Base-by-base conservation (phyloP, 2,329 filamentous ascomycete genomes). In the Fusarium praegraminearum region DNA sequence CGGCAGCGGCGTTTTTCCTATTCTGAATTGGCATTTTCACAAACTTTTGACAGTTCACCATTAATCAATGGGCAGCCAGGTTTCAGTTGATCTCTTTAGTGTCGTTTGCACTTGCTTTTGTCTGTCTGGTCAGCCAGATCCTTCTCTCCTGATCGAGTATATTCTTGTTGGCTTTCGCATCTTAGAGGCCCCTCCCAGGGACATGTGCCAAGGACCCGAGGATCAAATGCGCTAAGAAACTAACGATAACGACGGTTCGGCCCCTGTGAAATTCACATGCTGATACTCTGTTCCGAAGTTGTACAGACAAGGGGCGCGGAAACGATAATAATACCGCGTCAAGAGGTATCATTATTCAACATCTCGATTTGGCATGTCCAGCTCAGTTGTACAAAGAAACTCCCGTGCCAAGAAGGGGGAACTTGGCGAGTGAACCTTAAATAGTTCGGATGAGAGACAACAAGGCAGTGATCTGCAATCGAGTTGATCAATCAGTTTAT, bases 401-500 rank as follows among this genome's bases (percentile, higher is more conserved):
- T 26, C n/a, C 15, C 26, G 49, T 26, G 36, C 33, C 20, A 56
- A 63, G 51, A 32, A 30, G 49, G 20, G 35, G 46, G 26, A 22
- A 26, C 46, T 52, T 50, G 32, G 33, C 35, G 28, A 11, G 44
- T 65, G 54, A 45, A 33, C 35, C 32, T 38, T 47, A 52, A 45
- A 57, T 47, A 38, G 40, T 38, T 49, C 30, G 45, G 53, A 54
- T 20, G 41, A 49, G 24, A 45, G 13, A 46, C 12, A 33, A 20
- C 20, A 15, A 38, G 20, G 30, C 11, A 43, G n/a, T 43, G 62
- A 65, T 65, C 60, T 52, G 16, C 53, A 59, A 32, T 59, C 52
- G 28, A 26, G 30, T 45, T 59, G 53, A 59, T 65, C 53, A 52
- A 43, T 57, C 35, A 24, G 15, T 41, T 45, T 51, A 51, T 51